Conservation (phyloP, 1,139 yeast genomes). For the Sugiyamaella paludigena region DNA sequence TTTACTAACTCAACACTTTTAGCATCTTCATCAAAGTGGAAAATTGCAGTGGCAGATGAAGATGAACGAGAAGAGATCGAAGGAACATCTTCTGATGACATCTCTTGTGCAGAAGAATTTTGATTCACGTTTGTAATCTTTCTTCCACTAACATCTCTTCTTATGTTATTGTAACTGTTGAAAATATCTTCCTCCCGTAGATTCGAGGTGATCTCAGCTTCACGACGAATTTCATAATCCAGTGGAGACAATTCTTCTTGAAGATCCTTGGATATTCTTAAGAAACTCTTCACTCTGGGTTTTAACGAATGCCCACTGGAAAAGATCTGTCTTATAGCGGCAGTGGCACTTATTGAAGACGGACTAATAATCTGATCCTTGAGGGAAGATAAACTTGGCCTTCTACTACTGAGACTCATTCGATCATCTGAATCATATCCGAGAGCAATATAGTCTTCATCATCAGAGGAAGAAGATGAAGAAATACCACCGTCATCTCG, state of each 20-base stretch:
- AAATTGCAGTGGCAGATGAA: background rate
- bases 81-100: background rate
- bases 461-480: conserved; percentile 24
- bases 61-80: background rate
- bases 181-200: conserved; percentile 27
- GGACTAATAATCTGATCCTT: background rate
- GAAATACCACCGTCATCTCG: conserved; percentile 8
- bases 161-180: too few species aligned
- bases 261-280: conserved; percentile 35
- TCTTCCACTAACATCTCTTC: background rate
- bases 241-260: conserved; percentile 36
- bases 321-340: conserved; percentile 21
- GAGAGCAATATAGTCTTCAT: conserved; percentile 19
- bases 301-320: conserved; percentile 28
- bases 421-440: conserved; percentile 32
- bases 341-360: conserved; percentile 7
- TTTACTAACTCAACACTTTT: too few species aligned
- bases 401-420: conserved; percentile 28
- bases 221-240: conserved; percentile 36
- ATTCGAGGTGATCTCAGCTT: conserved; percentile 36
- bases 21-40: conserved; percentile 4
- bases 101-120: background rate
- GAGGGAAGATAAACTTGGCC: conserved; percentile 18
- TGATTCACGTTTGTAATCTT: conserved; percentile 9
- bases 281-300: conserved; percentile 34